Conservation (phyloP, 179 eudicot species). For the Beta corolliflora region DNA sequence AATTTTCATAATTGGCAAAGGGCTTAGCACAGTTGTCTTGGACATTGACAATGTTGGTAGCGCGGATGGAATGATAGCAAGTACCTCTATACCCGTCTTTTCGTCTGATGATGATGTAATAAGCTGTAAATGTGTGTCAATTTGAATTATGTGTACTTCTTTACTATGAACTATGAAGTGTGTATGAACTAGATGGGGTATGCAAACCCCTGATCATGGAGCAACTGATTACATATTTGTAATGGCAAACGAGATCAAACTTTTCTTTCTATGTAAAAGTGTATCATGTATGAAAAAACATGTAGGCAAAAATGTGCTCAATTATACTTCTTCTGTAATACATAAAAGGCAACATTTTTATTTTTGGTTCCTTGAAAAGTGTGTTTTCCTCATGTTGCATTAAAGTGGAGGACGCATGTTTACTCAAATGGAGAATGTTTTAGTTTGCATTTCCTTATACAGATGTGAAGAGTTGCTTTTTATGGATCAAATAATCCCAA, state of each 20-base stretch:
- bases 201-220: background rate
- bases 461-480: no score
- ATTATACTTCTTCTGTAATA: no score
- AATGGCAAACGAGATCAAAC: background rate
- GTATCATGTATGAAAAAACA: no score
- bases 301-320: background rate
- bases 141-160: slow-evolving; percentile 31
- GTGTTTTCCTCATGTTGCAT: no score
- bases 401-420: no score
- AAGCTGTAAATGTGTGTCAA: slow-evolving; percentile 62
- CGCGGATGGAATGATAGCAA: slow-evolving; percentile 46
- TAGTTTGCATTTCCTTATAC: no score
- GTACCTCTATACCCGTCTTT: slow-evolving; percentile 48
- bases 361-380: no score
- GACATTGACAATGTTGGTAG: slow-evolving; percentile 46
- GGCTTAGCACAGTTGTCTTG: slow-evolving; percentile 68
- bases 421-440: no score
- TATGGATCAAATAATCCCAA: no score
- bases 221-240: background rate
- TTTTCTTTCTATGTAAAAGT: no score
- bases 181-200: background rate
- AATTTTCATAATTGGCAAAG: slow-evolving; percentile 64
- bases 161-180: background rate
- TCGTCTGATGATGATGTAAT: slow-evolving; percentile 54
- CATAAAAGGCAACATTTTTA: no score